Conservation (phyloP, 2,329 filamentous ascomycete species). For the Chalaropsis thielavioides region DNA sequence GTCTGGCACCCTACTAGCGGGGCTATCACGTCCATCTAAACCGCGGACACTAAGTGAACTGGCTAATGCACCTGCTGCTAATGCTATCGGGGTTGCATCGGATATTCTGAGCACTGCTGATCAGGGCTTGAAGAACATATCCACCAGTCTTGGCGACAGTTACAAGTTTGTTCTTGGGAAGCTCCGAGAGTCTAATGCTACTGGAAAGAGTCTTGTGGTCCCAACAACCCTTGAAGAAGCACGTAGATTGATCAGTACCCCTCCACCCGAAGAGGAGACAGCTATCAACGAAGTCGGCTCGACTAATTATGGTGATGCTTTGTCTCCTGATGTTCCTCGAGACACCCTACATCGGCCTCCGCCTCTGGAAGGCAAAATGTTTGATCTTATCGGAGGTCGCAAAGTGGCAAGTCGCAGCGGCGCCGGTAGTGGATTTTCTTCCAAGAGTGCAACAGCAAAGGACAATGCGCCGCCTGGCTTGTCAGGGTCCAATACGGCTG, state of each 20-base stretch:
- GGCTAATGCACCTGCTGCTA: conserved; percentile 65
- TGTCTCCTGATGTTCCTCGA: neutral
- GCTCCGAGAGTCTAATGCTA: conserved; percentile 48
- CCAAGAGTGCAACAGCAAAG: conserved; percentile 32
- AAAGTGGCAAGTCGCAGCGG: conserved; percentile 24
- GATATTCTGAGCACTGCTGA: conserved; percentile 83
- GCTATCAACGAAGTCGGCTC: conserved; percentile 32
- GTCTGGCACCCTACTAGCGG: conserved; percentile 6
- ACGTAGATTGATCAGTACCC: conserved; percentile 68
- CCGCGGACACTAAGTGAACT: conserved; percentile 72
- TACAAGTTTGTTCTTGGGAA: conserved; percentile 88
- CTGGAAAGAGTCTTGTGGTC: conserved; percentile 39
- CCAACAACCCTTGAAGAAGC: conserved; percentile 91
- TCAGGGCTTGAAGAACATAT: conserved; percentile 81
- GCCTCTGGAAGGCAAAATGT: conserved; percentile 46
- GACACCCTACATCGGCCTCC: conserved; percentile 20
- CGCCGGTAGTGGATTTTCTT: conserved; percentile 45
- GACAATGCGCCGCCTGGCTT: conserved; percentile 21
- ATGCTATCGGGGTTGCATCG: conserved; percentile 61
- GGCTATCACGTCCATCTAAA: conserved; percentile 22
- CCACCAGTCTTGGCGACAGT: conserved; percentile 76
- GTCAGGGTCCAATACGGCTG: conserved; percentile 37
- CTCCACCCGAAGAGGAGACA: conserved; percentile 41
- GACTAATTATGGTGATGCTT: conserved; percentile 22
- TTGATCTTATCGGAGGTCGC: conserved; percentile 57